Evolutionary conservation across 495 filamentous ascomycete species (phyloP).

Genomic region (Pseudomonodictys pantanalensis): DNA sequence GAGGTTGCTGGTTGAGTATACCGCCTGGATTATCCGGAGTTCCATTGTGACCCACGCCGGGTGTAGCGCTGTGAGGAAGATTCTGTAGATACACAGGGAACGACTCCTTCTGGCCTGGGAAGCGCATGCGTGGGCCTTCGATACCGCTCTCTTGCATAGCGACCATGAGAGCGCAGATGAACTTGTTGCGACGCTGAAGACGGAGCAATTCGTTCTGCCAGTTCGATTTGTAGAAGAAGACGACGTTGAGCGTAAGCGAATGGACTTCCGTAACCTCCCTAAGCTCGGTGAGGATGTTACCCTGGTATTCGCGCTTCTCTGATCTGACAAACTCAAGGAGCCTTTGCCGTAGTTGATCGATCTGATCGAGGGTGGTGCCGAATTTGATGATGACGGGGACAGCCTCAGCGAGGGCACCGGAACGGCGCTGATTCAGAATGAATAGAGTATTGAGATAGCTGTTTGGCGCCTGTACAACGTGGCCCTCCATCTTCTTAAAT

Average conservation of each 20-base stretch:
- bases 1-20: conserved; percentile 20
- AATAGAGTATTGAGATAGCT: conserved; percentile 88
- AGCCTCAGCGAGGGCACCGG: conserved; percentile 83
- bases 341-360: conserved; percentile 77
- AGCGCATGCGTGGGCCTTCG: conserved; percentile 77
- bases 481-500: conserved; percentile 97
- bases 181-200: conserved; percentile 87
- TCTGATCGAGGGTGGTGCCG: conserved; percentile 81
- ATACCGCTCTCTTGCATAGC: conserved; percentile 82
- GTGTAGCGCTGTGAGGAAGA: conserved; percentile 41
- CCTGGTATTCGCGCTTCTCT: conserved; percentile 90
- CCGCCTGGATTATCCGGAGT: conserved; percentile 40
- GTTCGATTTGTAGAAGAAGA: conserved; percentile 97
- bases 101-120: conserved; percentile 61
- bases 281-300: conserved; percentile 86
- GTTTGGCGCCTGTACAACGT: conserved; percentile 94
- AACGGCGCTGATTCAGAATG: conserved; percentile 90
- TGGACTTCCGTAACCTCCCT: conserved; percentile 62
- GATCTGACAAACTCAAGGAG: conserved; percentile 79
- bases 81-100: conserved; percentile 60
- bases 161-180: conserved; percentile 90
- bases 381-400: conserved; percentile 82
- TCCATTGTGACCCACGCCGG: conserved; percentile 42
- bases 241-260: conserved; percentile 82
- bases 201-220: conserved; percentile 92